A percentile compares a stretch with the other conserved stretches of the same genome.
These are phyloP conservation scores for Fusarium graminum DNA, from an alignment of 2,329 filamentous ascomycete species.

Conservation along the genomic window DNA sequence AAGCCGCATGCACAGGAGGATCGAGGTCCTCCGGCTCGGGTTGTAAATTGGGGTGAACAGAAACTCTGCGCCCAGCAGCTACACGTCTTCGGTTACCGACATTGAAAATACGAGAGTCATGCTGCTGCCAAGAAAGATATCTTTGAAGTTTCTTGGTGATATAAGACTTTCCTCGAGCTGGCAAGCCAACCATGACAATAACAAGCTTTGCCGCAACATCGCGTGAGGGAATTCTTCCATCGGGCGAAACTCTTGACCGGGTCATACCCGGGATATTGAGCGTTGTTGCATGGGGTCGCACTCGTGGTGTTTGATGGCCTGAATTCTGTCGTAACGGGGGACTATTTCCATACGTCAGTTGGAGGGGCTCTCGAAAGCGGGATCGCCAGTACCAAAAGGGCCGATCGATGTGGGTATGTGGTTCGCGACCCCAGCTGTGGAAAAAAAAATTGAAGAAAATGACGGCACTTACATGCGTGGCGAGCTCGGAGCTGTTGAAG, in stretches of 20 bases:
- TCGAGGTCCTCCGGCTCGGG: slow-evolving; percentile 57
- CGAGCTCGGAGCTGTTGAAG: slow-evolving; percentile 70
- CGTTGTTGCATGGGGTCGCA: slow-evolving; percentile 88
- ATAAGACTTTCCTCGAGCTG: slow-evolving; percentile 96
- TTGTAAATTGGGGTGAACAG: slow-evolving; percentile 51
- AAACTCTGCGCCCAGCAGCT: slow-evolving; percentile 71
- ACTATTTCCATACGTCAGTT: slow-evolving; percentile 58
- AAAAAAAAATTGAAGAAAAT: slow-evolving; percentile 24
- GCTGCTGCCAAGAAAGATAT: slow-evolving; percentile 97
- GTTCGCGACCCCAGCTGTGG: slow-evolving; percentile 36
- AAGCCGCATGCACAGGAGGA: slow-evolving; percentile 65
- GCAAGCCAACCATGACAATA: slow-evolving; percentile 97
- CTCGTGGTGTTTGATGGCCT: slow-evolving; percentile 79
- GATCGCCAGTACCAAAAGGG: slow-evolving; percentile 40
- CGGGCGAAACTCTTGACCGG: slow-evolving; percentile 92
- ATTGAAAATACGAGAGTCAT: slow-evolving; percentile 96
- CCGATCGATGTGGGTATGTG: slow-evolving; percentile 42
- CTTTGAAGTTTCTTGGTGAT: slow-evolving; percentile 98
- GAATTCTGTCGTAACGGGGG: slow-evolving; percentile 79
- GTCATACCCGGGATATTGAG: slow-evolving; percentile 98
- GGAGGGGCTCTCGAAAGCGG: slow-evolving; percentile 29
- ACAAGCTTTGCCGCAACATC: slow-evolving; percentile 97
- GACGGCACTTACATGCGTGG: slow-evolving; percentile 66
- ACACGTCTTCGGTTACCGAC: slow-evolving; percentile 91
- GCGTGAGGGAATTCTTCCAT: slow-evolving; percentile 91